Base-by-base conservation (phyloP, 257 asterid species). In the Sherardia arvensis region DNA sequence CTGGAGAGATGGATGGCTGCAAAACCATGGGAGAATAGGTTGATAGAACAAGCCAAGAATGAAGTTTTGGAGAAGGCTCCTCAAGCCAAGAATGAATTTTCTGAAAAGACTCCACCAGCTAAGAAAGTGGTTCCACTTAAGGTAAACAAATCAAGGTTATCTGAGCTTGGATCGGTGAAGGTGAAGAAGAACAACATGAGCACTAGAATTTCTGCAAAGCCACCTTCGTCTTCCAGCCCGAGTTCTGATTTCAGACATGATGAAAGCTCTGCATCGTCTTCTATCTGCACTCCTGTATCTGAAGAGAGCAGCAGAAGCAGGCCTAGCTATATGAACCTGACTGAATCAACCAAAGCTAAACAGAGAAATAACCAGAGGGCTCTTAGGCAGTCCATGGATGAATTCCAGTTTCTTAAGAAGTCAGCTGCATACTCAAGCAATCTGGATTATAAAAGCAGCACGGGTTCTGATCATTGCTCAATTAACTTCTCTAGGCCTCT, bases 1-100 rank as follows among this genome's bases (percentile, higher is more conserved):
- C 80, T 87, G 27, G 96, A 93, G 65, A 76, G 97, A 23, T 90
- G 97, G 99, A 93, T 90, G 97, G 91, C 96, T 20, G 96, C 96
- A 22, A 87, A 83, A 77, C 99, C 96, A 1, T 88, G 98, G 98
- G 98, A 92, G 75, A 92, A 82, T 71, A 74, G 97, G 66, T 59
- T 89, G 33, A 84, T 89, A 87, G 97, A 84, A 71, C 84, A 83
- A 70, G 62, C 38, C 27, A 76, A 73, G 34, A 57, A 54, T 6
- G 79, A 72, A 27, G 34, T 63, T 8, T 12, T 61, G 9, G 90
- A 84, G 36, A 78, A 75, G 47, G 78, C 90, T 54, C 84, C 83
- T 30, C 81, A 55, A 36, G 47, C 83, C 51, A 43, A 43, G 51
- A 43, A 14, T 15, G 51, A 43, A 10, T 43, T 43, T 59, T 26